These are phyloP conservation scores for Geosmithia flava DNA, from an alignment of 2,329 filamentous ascomycete genomes.

Conservation along the genomic window DNA sequence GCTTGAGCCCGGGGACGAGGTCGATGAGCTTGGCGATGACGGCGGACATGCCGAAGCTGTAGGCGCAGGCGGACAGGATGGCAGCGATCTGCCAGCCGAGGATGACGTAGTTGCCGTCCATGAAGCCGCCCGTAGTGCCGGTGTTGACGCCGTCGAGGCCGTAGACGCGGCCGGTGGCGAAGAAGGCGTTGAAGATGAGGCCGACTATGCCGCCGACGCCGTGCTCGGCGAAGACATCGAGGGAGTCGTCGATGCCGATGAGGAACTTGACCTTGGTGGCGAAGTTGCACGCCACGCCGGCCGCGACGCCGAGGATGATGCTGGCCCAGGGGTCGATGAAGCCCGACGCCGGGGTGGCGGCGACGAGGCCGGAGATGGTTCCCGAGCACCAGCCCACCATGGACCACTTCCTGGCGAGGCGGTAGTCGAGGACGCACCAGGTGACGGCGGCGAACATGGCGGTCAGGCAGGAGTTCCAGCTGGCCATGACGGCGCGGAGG, in stretches of 20 bases:
- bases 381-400: conserved; percentile 65
- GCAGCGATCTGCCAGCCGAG: conserved; percentile 74
- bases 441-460: conserved; percentile 86
- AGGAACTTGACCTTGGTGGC: conserved; percentile 54
- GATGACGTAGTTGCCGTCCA: conserved; percentile 62
- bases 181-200: conserved; percentile 61
- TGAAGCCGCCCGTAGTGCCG: conserved; percentile 53
- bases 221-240: conserved; percentile 64
- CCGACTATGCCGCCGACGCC: conserved; percentile 57
- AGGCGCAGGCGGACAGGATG: conserved; percentile 52
- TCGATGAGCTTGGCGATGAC: conserved; percentile 65
- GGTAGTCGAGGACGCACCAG: conserved; percentile 93
- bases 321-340: conserved; percentile 57
- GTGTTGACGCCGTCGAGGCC: conserved; percentile 69
- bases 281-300: conserved; percentile 58
- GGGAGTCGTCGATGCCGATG: conserved; percentile 55
- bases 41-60: conserved; percentile 63
- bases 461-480: conserved; percentile 94
- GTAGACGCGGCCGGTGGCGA: conserved; percentile 58
- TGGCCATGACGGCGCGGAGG: conserved; percentile 86
- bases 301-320: conserved; percentile 51
- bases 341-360: conserved; percentile 57
- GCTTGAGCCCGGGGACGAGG: conserved; percentile 62
- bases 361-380: conserved; percentile 58
- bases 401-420: conserved; percentile 87